Percentiles rank a stretch among this genome's conserved stretches.
These are phyloP conservation scores for Zygnema cylindricum DNA, from an alignment of 139 green algal species.

Conservation along the genomic window DNA sequence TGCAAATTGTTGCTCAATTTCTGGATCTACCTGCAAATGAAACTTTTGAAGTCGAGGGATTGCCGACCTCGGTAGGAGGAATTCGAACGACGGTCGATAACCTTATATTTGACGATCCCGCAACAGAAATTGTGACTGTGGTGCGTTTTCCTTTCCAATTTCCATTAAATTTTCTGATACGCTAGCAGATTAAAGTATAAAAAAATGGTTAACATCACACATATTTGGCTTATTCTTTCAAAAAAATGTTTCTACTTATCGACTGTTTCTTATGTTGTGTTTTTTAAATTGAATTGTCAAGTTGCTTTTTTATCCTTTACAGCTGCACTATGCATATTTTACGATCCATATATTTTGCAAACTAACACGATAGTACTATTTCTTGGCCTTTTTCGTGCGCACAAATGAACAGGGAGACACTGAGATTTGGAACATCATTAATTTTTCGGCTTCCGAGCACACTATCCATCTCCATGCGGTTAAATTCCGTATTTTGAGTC, in stretches of 20 bases:
- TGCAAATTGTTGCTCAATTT: neutral
- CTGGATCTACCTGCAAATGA: neutral
- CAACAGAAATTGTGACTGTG: neutral
- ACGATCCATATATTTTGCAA: no score
- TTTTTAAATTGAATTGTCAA: no score
- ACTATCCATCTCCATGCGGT: slow-evolving; percentile 42
- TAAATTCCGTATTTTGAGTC: slow-evolving; percentile 9
- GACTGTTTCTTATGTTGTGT: no score
- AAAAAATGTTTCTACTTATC: no score
- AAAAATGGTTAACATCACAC: no score
- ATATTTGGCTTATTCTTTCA: no score
- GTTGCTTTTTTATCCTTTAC: no score
- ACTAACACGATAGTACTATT: neutral
- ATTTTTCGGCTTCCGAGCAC: neutral
- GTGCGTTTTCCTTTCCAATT: neutral
- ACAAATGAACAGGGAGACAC: neutral
- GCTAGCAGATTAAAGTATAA: no score
- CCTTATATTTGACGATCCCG: neutral
- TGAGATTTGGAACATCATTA: slow-evolving; percentile 45
- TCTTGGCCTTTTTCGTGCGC: neutral
- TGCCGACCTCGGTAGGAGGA: neutral
- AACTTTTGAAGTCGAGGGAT: neutral
- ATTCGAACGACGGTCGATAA: neutral
- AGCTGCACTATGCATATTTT: no score
- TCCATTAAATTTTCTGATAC: no score